These are phyloP conservation scores for Murraya paniculata DNA, from an alignment of 345 rosid species.

Conservation along the genomic window DNA sequence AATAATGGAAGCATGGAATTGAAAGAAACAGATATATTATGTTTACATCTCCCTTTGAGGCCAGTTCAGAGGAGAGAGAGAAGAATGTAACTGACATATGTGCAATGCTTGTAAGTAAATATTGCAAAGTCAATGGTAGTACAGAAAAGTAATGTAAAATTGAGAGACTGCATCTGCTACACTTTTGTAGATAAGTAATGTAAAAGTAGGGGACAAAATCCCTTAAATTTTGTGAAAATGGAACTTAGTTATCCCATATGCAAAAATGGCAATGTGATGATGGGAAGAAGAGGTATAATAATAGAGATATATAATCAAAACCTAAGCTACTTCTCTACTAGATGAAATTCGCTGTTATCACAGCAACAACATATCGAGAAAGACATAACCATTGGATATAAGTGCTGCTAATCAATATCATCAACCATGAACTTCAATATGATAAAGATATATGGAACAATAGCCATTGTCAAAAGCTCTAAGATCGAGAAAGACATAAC, in stretches of 20 bases:
- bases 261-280: neutral
- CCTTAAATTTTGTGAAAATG: neutral
- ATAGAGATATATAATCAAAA: neutral
- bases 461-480: neutral
- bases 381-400: neutral
- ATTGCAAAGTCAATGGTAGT: neutral
- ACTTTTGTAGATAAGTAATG: neutral
- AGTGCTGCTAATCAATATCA: neutral
- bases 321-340: neutral
- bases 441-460: neutral
- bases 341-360: neutral
- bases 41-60: neutral
- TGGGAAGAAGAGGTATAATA: neutral
- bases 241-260: neutral
- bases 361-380: neutral
- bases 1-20: neutral
- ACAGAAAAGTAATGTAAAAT: neutral
- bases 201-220: neutral
- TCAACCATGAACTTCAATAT: neutral
- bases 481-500: neutral
- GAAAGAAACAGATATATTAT: constrained; percentile 1
- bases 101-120: neutral
- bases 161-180: neutral
- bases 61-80: neutral
- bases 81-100: neutral